Evolutionary conservation across 768 basidiomycete species (phyloP).

Genomic region (Nidularia pulvinata): DNA sequence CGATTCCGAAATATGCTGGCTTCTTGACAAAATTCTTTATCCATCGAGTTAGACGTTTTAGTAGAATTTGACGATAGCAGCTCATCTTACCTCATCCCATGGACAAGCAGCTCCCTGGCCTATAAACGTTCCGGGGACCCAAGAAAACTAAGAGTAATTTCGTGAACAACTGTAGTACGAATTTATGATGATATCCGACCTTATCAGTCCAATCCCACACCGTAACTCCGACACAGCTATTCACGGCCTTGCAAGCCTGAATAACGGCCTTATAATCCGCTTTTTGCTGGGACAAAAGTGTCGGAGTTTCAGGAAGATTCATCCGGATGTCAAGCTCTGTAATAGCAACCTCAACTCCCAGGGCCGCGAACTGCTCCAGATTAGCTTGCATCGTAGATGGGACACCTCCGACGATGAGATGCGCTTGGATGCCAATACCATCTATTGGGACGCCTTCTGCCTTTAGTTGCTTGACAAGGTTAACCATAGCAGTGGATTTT

Average conservation of each 20-base stretch:
- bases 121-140: constrained; percentile 32
- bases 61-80: constrained; percentile 8
- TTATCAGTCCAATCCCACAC: constrained; percentile 44
- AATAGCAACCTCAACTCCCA: not conserved
- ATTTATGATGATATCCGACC: constrained; percentile 9
- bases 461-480: constrained; percentile 9
- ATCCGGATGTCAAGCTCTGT: not conserved
- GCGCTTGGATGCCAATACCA: not conserved
- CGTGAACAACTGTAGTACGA: not conserved
- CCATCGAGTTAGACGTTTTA: constrained; percentile 21
- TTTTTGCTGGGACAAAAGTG: constrained; percentile 48
- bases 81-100: constrained; percentile 29
- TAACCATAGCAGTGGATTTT: constrained; percentile 56
- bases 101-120: constrained; percentile 35
- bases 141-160: constrained; percentile 26
- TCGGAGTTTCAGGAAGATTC: constrained; percentile 41
- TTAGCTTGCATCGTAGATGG: not conserved
- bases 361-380: not conserved
- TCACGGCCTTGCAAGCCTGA: constrained; percentile 44
- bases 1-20: constrained; percentile 36
- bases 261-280: constrained; percentile 56
- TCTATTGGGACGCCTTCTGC: not conserved
- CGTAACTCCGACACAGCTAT: constrained; percentile 37
- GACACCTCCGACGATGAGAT: not conserved
- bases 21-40: constrained; percentile 30